Evolutionary conservation across 108 stramenopile species (phyloP).

Genomic region (Licmophora abbreviata): DNA sequence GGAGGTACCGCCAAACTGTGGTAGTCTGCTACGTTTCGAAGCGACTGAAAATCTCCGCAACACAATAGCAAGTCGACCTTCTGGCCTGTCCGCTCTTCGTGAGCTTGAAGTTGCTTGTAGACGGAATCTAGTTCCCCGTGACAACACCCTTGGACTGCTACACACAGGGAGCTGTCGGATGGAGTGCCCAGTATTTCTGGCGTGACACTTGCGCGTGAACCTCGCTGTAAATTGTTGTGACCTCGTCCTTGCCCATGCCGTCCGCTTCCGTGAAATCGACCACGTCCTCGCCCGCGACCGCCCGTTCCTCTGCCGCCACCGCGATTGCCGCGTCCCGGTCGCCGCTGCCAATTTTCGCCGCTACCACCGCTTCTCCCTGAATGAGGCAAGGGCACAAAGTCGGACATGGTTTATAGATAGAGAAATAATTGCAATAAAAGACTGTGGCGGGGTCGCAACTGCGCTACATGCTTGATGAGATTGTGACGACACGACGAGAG

Average conservation of each 20-base stretch:
- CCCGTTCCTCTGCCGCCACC: background rate
- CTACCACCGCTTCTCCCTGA: no score
- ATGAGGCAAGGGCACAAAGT: no score
- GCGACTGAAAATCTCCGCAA: slow-evolving; percentile 98
- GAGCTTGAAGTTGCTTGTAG: slow-evolving; percentile 65
- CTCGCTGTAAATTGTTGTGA: background rate
- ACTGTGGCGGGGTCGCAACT: no score
- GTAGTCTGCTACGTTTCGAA: slow-evolving; percentile 83
- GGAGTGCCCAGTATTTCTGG: background rate
- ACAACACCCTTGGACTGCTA: slow-evolving; percentile 97
- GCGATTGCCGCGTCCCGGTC: background rate
- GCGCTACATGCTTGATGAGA: no score
- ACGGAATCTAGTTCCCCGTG: slow-evolving; percentile 96
- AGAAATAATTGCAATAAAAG: no score
- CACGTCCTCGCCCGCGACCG: no score
- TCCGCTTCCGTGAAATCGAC: background rate
- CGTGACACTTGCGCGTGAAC: no score
- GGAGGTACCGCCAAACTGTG: slow-evolving; percentile 80
- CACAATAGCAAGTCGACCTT: slow-evolving; percentile 87
- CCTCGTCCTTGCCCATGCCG: background rate
- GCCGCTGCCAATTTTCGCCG: no score
- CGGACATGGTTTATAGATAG: no score
- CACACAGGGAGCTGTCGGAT: slow-evolving; percentile 1
- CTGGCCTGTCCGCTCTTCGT: slow-evolving; percentile 25
- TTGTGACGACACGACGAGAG: no score